A percentile compares a stretch with the other conserved stretches of the same genome.
Conservation (phyloP, 768 basidiomycete species). For the Baorangia bicolor region DNA sequence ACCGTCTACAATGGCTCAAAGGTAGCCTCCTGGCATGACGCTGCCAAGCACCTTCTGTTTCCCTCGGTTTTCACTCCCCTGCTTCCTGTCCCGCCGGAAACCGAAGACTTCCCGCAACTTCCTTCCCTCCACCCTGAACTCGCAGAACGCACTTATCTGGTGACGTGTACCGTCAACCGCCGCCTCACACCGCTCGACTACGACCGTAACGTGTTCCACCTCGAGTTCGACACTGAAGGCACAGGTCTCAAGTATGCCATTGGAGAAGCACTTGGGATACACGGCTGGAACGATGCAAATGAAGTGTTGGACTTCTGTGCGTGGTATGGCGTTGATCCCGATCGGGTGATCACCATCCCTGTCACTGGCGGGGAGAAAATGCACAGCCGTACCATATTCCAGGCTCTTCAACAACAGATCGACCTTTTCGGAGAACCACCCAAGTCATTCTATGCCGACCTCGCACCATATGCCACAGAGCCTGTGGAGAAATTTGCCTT, state of each 20-base stretch:
- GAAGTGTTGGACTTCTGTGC: constrained; percentile 88
- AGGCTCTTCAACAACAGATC: constrained; percentile 93
- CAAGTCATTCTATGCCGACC: constrained; percentile 91
- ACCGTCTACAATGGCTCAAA: constrained; percentile 60
- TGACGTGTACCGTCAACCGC: constrained; percentile 91
- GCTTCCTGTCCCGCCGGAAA: constrained; percentile 28
- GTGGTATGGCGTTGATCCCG: constrained; percentile 88
- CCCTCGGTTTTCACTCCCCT: constrained; percentile 70
- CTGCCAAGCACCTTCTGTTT: constrained; percentile 88
- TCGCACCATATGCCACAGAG: constrained; percentile 71
- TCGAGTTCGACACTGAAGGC: constrained; percentile 90
- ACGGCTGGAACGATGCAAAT: constrained; percentile 93
- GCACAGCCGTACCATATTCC: constrained; percentile 94
- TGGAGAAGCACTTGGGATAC: constrained; percentile 94
- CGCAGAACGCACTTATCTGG: constrained; percentile 86
- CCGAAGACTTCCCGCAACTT: constrained; percentile 53
- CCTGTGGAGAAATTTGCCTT: constrained; percentile 75
- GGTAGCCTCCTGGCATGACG: constrained; percentile 76
- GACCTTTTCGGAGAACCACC: constrained; percentile 96
- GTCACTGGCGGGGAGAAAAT: constrained; percentile 60
- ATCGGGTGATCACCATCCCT: constrained; percentile 79
- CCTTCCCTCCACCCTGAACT: constrained; percentile 83
- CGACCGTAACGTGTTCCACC: constrained; percentile 98
- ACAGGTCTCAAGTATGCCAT: constrained; percentile 95
- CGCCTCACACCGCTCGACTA: constrained; percentile 94